Conservation (phyloP, 805 yeast genomes). For the Sporopachydermia quercuum region DNA sequence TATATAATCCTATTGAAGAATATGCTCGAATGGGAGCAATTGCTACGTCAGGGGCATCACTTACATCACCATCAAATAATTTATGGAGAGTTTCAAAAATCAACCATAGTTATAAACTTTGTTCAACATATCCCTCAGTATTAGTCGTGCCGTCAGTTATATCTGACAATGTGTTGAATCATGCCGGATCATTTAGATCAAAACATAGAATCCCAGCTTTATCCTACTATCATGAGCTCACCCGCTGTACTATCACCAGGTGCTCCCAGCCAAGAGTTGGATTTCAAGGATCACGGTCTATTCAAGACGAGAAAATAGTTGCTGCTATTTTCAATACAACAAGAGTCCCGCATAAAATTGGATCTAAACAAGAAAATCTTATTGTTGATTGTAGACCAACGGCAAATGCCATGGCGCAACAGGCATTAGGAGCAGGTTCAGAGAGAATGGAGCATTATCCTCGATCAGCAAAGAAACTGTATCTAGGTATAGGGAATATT, state of each 20-base stretch:
- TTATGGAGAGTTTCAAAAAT: constrained; percentile 61
- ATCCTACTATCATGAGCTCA: constrained; percentile 56
- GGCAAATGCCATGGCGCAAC: constrained; percentile 92
- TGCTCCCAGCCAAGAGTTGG: constrained; percentile 93
- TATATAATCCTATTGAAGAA: constrained; percentile 50
- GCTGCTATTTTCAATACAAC: constrained; percentile 59
- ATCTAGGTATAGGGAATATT: constrained; percentile 85
- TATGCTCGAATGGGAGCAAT: constrained; percentile 59
- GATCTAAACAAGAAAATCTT: constrained; percentile 35
- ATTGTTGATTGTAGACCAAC: constrained; percentile 87
- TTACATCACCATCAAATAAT: constrained; percentile 12
- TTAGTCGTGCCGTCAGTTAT: constrained; percentile 62
- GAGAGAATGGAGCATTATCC: constrained; percentile 83
- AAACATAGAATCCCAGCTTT: constrained; percentile 74
- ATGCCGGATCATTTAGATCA: constrained; percentile 77
- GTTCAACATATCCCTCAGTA: constrained; percentile 59
- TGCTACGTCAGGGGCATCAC: too few relatives aligned
- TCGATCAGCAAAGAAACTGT: constrained; percentile 49
- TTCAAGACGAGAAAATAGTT: constrained; percentile 81
- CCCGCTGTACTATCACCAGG: constrained; percentile 62
- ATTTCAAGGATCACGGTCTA: constrained; percentile 67
- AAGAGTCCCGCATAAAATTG: constrained; percentile 15
- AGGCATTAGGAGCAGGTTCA: constrained; percentile 96
- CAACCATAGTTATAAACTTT: constrained; percentile 50
- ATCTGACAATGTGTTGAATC: constrained; percentile 68